Base-by-base conservation (phyloP, 805 yeast genomes). In the Ogataea dorogensis region DNA sequence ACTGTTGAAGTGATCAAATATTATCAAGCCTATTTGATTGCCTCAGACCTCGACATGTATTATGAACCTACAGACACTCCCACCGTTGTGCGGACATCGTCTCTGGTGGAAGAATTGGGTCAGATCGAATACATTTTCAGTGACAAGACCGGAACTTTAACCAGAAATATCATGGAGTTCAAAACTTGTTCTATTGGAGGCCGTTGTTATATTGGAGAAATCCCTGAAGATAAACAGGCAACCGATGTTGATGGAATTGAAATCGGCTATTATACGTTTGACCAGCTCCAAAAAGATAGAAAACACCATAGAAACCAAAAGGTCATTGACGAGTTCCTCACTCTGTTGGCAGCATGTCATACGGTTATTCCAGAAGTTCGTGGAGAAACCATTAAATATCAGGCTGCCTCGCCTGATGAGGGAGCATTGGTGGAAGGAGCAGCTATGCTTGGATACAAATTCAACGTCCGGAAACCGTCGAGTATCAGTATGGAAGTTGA, bases 361-460 rank as follows among this genome's bases (percentile, higher is more conserved):
- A 94, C 99, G 0, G 99, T 93, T 25, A 93, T 93, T 44, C 99
- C 99, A 0, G 98, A 93, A 59, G 67, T 74, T 13, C 72, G 71
- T 42, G 79, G 70, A 1, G 86, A 84, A 0, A 49, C 70, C 2
- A 80, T 93, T 45, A 89, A 86, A 58, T 93, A 94, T 59, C 99
- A 93, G 63, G 98, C 99, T 1, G 96, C 98, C 0, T 89, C 98
- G 0, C 98, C 98, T 0, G 99, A 93, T 65, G 98, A 94, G 67
- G 98, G 98, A 33, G 99, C 99, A 0, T 70, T 93, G 43, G 99
- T 93, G 2, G 88, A 89, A 51, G 99, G 99, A 40, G 98, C 96
- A 12, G 93, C 97, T 0, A 70, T 69, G 53, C 65, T 91, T 30
- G 98, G 97, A 0, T 93, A 83, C 57, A 79, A 73, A 44, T 94